Conservation (phyloP, 805 yeast species). For the Saturnispora ahearnii region DNA sequence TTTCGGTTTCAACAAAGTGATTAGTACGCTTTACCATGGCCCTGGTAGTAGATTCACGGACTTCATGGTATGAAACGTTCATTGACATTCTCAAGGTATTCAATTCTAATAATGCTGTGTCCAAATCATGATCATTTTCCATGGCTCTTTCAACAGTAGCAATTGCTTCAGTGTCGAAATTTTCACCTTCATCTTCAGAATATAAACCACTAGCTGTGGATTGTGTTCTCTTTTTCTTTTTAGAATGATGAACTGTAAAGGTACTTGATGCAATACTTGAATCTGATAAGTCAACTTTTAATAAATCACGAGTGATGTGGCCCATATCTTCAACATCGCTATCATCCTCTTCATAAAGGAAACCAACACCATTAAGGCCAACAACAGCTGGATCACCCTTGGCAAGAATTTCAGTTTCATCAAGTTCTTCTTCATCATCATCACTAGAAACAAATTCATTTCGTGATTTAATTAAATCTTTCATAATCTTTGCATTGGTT, state of each 20-base stretch:
- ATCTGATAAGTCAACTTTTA: conserved; percentile 40
- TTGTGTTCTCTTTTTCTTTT: conserved; percentile 32
- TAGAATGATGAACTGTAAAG: conserved; percentile 23
- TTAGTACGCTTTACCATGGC: conserved; percentile 64
- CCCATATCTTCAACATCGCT: conserved; percentile 34
- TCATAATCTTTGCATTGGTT: conserved; percentile 43
- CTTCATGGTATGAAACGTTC: conserved; percentile 93
- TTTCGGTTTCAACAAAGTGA: conserved; percentile 68
- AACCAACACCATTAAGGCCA: conserved; percentile 46
- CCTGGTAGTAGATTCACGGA: conserved; percentile 66
- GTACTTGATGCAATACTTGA: conserved; percentile 45
- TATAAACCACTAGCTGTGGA: conserved; percentile 30
- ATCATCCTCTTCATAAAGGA: conserved; percentile 41
- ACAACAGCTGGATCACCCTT: conserved; percentile 26
- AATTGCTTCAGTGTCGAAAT: conserved; percentile 80
- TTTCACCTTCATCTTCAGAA: conserved; percentile 45
- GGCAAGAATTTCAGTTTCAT: conserved; percentile 12
- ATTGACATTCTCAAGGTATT: conserved; percentile 95
- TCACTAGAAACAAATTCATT: conserved; percentile 13
- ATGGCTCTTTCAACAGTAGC: conserved; percentile 90
- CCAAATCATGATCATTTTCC: conserved; percentile 85
- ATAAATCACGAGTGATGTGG: conserved; percentile 35
- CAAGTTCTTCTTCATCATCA: conserved; percentile 19
- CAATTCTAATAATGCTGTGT: conserved; percentile 85
- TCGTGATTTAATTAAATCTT: conserved; percentile 31